Conservation (phyloP, 2,329 filamentous ascomycete genomes). For the Aspergillus sp. region DNA sequence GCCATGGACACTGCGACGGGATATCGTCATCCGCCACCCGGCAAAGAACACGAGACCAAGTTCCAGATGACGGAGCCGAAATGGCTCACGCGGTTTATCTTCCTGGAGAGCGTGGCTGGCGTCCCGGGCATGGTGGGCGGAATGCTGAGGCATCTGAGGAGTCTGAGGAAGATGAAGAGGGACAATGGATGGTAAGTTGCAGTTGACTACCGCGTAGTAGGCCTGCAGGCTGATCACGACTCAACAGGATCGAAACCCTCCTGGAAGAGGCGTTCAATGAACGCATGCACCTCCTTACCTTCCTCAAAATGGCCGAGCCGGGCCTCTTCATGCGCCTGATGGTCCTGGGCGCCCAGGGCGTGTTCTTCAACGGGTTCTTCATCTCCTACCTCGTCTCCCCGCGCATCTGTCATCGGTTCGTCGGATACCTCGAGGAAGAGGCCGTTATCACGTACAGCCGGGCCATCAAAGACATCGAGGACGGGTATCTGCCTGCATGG, state of each 20-base stretch:
- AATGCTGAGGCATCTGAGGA: constrained; percentile 82
- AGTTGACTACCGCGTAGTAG: too few species aligned
- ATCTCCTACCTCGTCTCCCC: constrained; percentile 78
- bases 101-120: constrained; percentile 87
- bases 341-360: constrained; percentile 85
- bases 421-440: constrained; percentile 95
- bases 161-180: constrained; percentile 72
- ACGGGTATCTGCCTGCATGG: constrained; percentile 77
- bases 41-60: constrained; percentile 37
- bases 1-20: constrained; percentile 76
- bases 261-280: constrained; percentile 89
- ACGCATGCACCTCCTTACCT: constrained; percentile 84
- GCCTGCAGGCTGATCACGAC: too few species aligned
- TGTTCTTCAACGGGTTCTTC: constrained; percentile 95
- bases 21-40: constrained; percentile 59
- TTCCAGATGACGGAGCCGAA: constrained; percentile 72
- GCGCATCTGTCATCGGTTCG: constrained; percentile 84
- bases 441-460: constrained; percentile 92
- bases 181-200: constrained; percentile 70
- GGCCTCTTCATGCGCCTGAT: constrained; percentile 85
- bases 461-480: constrained; percentile 76
- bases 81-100: constrained; percentile 84
- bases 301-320: constrained; percentile 82
- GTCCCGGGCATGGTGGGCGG: constrained; percentile 96
- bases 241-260: constrained; percentile 70